phyloP scores from a whole-genome alignment of 805 yeast genomes.

The Pichia paraexigua region DNA sequence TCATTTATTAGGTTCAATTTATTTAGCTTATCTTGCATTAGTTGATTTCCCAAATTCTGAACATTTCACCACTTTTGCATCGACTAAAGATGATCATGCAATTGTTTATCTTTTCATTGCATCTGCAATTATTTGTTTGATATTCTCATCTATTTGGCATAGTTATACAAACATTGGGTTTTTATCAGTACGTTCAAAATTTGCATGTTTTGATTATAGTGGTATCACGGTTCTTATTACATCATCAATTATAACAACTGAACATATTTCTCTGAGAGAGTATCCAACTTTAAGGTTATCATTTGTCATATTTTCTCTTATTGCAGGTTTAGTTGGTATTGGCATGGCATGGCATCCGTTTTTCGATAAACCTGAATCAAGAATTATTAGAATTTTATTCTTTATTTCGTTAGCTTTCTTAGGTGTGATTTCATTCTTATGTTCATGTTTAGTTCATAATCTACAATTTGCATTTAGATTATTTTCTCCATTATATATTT shows the following conservation, averaged over 20 bases:
- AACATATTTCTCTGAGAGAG: slow-evolving; percentile 67
- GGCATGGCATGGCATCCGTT: slow-evolving; percentile 85
- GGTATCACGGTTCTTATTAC: slow-evolving; percentile 89
- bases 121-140: slow-evolving; percentile 70
- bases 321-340: slow-evolving; percentile 67
- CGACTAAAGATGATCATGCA: slow-evolving; percentile 33
- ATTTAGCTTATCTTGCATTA: slow-evolving; percentile 48
- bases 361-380: slow-evolving; percentile 81
- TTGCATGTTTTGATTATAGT: slow-evolving; percentile 91
- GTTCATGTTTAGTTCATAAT: slow-evolving; percentile 50
- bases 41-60: slow-evolving; percentile 57
- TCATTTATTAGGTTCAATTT: slow-evolving; percentile 63
- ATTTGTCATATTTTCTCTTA: slow-evolving; percentile 52
- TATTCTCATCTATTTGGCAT: slow-evolving; percentile 84
- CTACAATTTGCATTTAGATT: slow-evolving; percentile 40
- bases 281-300: slow-evolving; percentile 39
- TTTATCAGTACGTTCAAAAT: slow-evolving; percentile 52
- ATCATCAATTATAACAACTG: slow-evolving; percentile 80
- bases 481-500: slow-evolving; percentile 63
- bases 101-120: slow-evolving; percentile 56
- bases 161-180: slow-evolving; percentile 76
- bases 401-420: slow-evolving; percentile 70
- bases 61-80: slow-evolving; percentile 34
- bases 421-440: slow-evolving; percentile 61
- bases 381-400: slow-evolving; percentile 71